Evolutionary conservation across 805 yeast genomes (phyloP).

Genomic region (Starmerella tilneyi): DNA sequence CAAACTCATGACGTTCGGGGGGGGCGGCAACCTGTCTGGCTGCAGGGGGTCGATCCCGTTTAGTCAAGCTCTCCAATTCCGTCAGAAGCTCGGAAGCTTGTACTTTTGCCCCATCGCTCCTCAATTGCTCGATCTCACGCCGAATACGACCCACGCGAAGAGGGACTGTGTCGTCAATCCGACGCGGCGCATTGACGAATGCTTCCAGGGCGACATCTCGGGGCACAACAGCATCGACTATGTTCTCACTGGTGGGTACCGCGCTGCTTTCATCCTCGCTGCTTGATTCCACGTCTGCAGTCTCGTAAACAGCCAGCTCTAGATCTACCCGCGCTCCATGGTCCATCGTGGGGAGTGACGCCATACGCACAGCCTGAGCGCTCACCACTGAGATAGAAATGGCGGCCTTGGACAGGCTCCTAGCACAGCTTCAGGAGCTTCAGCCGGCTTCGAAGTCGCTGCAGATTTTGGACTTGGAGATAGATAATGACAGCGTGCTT

Average conservation of each 20-base stretch:
- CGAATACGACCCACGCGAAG: slow-evolving; percentile 9
- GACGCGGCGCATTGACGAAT: neutral
- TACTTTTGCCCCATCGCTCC: neutral
- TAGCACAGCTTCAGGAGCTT: slow-evolving; percentile 12
- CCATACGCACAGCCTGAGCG: neutral
- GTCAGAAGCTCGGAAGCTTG: slow-evolving; percentile 6
- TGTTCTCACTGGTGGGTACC: neutral
- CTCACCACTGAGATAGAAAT: neutral
- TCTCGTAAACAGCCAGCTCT: slow-evolving; percentile 12
- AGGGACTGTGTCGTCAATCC: neutral
- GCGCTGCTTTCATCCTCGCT: neutral
- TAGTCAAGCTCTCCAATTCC: slow-evolving; percentile 6
- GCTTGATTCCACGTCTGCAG: neutral
- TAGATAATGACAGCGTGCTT: slow-evolving; percentile 21
- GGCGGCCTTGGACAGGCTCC: slow-evolving; percentile 12
- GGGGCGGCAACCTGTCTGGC: no score
- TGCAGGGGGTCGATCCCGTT: neutral
- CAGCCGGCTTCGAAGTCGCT: neutral
- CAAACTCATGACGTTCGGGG: neutral
- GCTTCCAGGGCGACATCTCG: slow-evolving; percentile 8
- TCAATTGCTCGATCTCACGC: slow-evolving; percentile 15
- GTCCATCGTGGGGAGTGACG: neutral
- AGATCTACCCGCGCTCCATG: neutral
- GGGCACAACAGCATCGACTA: neutral
- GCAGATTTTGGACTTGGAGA: slow-evolving; percentile 11